These are phyloP conservation scores for Parsonsia alboflavescens DNA, from an alignment of 257 asterid species.

Conservation along the genomic window DNA sequence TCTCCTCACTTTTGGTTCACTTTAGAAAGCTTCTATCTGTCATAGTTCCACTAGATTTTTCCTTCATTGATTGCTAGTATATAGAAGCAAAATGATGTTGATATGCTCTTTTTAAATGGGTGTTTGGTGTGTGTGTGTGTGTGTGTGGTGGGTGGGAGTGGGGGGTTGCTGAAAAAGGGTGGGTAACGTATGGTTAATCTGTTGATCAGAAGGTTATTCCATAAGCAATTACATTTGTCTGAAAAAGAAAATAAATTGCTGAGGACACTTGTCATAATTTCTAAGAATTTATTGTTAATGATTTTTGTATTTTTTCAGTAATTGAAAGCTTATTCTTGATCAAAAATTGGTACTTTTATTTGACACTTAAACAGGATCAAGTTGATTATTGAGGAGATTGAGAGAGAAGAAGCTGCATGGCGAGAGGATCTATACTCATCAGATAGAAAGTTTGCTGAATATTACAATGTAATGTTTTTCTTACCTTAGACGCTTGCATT, in stretches of 20 bases:
- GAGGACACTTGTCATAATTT: background rate
- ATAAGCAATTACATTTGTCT: background rate
- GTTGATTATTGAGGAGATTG: slow-evolving; percentile 87
- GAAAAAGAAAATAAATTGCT: background rate
- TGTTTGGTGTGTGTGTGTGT: background rate
- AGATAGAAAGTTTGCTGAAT: slow-evolving; percentile 94
- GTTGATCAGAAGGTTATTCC: background rate
- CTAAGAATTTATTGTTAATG: background rate
- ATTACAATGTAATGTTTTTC: slow-evolving; percentile 55
- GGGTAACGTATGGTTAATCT: background rate
- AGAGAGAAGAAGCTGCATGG: slow-evolving; percentile 93
- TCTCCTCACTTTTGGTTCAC: too few relatives aligned
- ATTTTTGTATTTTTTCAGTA: background rate
- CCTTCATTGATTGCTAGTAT: background rate
- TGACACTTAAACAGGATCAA: slow-evolving; percentile 62
- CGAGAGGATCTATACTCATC: slow-evolving; percentile 89
- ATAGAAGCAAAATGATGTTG: background rate
- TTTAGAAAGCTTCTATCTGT: background rate
- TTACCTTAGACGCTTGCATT: slow-evolving; percentile 12
- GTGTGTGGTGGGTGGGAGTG: background rate
- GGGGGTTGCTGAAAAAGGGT: background rate
- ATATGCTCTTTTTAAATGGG: background rate
- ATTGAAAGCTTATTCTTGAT: background rate
- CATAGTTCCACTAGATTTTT: background rate
- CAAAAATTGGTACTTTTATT: slow-evolving; percentile 19